phyloP scores from a whole-genome alignment of 164 flowering plant species.

The Annona cherimola region DNA sequence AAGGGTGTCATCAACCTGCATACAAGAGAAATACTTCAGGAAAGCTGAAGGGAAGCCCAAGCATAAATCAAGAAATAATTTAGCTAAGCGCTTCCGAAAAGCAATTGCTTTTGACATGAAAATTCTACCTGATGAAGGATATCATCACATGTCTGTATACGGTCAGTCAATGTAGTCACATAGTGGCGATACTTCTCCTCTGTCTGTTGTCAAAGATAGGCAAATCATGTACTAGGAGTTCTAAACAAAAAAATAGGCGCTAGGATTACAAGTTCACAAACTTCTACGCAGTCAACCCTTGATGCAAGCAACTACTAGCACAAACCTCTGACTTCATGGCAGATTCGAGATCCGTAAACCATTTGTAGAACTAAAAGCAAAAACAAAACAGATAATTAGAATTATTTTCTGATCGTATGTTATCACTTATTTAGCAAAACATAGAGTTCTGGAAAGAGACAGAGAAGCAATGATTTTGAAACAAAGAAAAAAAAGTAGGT shows the following conservation, averaged over 20 bases:
- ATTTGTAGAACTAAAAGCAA: conserved; percentile 77
- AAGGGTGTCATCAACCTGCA: conserved; percentile 91
- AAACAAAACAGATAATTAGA: conserved; percentile 2
- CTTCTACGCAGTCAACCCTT: background rate
- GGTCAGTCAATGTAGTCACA: conserved; percentile 70
- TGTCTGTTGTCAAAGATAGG: conserved; percentile 46
- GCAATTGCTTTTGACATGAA: background rate
- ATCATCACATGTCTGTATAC: conserved; percentile 84
- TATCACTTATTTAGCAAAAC: background rate
- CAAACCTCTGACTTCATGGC: conserved; percentile 97
- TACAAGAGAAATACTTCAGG: conserved; percentile 10
- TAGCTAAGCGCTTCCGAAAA: background rate
- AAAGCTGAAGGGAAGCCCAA: conserved; percentile 3
- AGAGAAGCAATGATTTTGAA: background rate
- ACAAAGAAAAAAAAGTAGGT: background rate
- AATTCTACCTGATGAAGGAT: conserved; percentile 62
- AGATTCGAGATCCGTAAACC: conserved; percentile 95
- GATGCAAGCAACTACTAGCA: conserved; percentile 5
- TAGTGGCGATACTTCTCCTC: conserved; percentile 96
- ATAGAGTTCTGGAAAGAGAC: background rate
- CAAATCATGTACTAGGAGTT: conserved; percentile 9
- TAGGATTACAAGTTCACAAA: background rate
- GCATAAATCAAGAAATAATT: background rate
- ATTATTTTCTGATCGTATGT: background rate
- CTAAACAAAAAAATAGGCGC: background rate